Evolutionary conservation across 257 asterid species (phyloP).

Genomic region (Plantago elongata): DNA sequence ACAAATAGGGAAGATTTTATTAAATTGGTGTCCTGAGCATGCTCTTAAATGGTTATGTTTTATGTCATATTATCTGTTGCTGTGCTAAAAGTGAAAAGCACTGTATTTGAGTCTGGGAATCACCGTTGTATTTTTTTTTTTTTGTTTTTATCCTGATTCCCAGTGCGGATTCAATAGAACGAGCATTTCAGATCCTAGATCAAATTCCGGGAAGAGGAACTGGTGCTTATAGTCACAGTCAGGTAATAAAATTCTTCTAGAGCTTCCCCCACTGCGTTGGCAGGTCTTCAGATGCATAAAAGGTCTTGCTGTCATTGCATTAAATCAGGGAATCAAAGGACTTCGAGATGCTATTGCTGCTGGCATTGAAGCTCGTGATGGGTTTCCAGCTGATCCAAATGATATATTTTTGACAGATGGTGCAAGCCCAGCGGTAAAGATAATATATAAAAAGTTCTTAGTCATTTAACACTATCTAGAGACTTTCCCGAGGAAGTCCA

Average conservation of each 20-base stretch:
- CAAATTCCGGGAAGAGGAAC: constrained; percentile 99
- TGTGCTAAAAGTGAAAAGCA: background rate
- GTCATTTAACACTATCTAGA: background rate
- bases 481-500: background rate
- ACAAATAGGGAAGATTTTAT: background rate
- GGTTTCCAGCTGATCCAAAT: constrained; percentile 84
- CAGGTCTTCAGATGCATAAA: constrained; percentile 2
- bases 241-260: constrained; percentile 40
- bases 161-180: constrained; percentile 90
- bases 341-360: constrained; percentile 92
- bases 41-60: background rate
- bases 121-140: background rate
- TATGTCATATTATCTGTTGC: background rate
- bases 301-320: background rate
- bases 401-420: constrained; percentile 98
- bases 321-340: constrained; percentile 82
- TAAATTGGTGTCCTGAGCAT: background rate
- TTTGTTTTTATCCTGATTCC: constrained; percentile 16
- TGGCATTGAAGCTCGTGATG: constrained; percentile 97
- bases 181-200: constrained; percentile 86
- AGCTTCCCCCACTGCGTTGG: background rate
- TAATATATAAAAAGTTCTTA: background rate
- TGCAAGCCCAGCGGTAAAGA: constrained; percentile 92
- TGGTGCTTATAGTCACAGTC: constrained; percentile 99
- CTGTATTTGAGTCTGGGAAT: background rate